Evolutionary conservation across 2,329 filamentous ascomycete genomes (phyloP).

Genomic region (Immersiporthe knoxdaviesiana): DNA sequence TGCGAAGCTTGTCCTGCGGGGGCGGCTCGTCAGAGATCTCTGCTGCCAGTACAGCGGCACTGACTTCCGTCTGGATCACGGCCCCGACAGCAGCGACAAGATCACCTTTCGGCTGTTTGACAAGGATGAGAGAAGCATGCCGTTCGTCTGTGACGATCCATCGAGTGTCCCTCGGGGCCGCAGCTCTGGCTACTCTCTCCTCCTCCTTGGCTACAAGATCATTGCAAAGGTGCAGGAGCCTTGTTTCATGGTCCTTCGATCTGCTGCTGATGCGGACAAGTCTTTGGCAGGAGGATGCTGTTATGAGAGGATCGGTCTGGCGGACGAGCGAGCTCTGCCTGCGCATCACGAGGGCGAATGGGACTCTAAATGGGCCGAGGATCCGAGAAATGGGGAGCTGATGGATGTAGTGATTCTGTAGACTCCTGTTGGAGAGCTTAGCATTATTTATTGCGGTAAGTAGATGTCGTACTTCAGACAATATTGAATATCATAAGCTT

Average conservation of each 20-base stretch:
- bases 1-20: conserved; percentile 1
- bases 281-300: background rate
- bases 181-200: conserved; percentile 2
- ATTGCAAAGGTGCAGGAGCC: conserved; percentile 7
- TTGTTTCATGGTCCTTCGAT: conserved; percentile 16
- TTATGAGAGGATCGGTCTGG: conserved; percentile 14
- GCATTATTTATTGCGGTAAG: background rate
- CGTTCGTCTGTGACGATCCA: conserved; percentile 13
- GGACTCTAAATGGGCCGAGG: conserved; percentile 9
- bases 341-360: conserved; percentile 3
- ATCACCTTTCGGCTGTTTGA: conserved; percentile 4
- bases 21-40: conserved; percentile 8
- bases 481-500: too few relatives aligned
- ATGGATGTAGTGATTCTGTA: conserved; percentile 10
- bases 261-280: background rate
- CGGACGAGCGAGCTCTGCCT: conserved; percentile 7
- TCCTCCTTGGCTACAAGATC: conserved; percentile 14
- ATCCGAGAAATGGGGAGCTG: background rate
- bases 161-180: background rate
- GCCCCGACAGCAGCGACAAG: background rate
- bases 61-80: conserved; percentile 9
- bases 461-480: background rate
- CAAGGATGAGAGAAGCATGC: background rate
- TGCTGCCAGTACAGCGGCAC: conserved; percentile 2
- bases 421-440: background rate